phyloP scores from a whole-genome alignment of 352 stramenopile genomes.

The Pythium apleroticum region DNA sequence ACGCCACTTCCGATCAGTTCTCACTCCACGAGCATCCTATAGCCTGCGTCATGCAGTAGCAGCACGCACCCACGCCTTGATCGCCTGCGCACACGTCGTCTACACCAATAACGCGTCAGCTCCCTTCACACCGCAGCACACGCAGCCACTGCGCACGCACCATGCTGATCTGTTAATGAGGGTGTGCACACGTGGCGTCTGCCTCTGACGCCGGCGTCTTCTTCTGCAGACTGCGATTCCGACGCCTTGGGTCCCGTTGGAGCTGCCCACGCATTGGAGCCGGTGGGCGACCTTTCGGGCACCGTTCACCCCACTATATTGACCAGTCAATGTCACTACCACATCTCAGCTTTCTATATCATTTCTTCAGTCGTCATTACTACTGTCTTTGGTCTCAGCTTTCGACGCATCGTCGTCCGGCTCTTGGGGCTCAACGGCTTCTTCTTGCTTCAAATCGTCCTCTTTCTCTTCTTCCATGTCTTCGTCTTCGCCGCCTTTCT shows the following conservation, averaged over 20 bases:
- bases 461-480: slow-evolving; percentile 7
- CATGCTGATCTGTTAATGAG: slow-evolving; percentile 3
- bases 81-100: slow-evolving; percentile 92
- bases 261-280: not conserved
- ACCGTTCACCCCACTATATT: not conserved
- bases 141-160: not conserved
- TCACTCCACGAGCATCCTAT: not conserved
- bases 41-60: not conserved
- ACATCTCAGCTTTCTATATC: not conserved
- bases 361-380: not conserved
- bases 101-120: not conserved
- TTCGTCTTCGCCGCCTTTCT: not conserved
- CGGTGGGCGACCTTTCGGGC: not conserved
- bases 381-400: not conserved
- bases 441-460: slow-evolving; percentile 4
- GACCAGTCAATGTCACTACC: not conserved
- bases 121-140: not conserved
- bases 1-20: not conserved
- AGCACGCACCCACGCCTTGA: slow-evolving; percentile 88
- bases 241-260: not conserved
- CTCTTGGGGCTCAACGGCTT: not conserved
- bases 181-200: not conserved
- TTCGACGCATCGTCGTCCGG: not conserved
- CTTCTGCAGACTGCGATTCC: not conserved
- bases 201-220: not conserved